Conservation (phyloP, 371 early-diverging fungal genomes). For the Mortierella sp. region DNA sequence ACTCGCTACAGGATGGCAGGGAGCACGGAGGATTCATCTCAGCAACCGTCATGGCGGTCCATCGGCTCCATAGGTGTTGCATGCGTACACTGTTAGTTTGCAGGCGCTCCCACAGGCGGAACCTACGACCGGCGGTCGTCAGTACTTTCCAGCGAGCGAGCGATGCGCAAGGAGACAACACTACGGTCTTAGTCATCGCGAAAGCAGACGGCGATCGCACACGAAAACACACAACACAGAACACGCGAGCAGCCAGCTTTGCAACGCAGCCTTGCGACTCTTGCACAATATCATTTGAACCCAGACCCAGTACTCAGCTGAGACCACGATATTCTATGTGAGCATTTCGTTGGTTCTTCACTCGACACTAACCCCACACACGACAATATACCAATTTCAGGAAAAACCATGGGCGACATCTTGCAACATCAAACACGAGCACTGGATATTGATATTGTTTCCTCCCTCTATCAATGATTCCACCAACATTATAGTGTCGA, state of each 20-base stretch:
- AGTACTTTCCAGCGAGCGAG: no score
- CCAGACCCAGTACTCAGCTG: not conserved
- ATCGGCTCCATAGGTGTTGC: no score
- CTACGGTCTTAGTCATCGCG: not conserved
- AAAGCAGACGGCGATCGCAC: not conserved
- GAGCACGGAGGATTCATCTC: not conserved
- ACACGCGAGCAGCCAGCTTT: no score
- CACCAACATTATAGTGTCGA: conserved; percentile 61
- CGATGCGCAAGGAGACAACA: no score
- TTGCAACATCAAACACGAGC: not conserved
- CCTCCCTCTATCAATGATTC: not conserved
- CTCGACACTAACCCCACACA: no score
- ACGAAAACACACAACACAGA: not conserved
- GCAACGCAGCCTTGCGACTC: no score
- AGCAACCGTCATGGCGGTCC: not conserved
- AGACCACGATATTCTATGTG: not conserved
- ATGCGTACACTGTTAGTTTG: no score
- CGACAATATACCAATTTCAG: not conserved
- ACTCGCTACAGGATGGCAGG: not conserved
- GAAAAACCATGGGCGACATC: not conserved
- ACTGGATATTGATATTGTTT: conserved; percentile 2
- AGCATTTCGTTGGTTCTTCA: no score
- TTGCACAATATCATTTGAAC: not conserved
- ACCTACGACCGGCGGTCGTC: no score
- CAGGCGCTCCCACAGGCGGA: no score